Conservation (phyloP, 768 basidiomycete species). For the Leucosporidium scottii region DNA sequence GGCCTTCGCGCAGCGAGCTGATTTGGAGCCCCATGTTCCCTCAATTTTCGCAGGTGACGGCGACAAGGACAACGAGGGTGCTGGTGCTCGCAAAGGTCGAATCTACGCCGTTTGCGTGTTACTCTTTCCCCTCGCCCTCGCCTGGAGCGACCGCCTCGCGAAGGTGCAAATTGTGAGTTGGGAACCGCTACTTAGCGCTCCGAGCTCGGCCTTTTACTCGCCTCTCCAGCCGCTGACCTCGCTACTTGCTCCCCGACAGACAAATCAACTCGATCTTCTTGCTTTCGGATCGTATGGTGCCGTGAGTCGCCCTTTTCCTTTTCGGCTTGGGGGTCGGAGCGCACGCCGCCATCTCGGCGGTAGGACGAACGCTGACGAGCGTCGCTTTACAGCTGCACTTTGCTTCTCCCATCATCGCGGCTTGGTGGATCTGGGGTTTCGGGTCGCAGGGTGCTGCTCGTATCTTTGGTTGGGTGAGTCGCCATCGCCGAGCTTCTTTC, state of each 20-base stretch:
- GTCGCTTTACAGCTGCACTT: constrained; percentile 15
- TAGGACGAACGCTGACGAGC: too few relatives aligned
- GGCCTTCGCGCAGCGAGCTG: not conserved
- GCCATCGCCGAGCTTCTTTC: too few relatives aligned
- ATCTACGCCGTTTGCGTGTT: constrained; percentile 21
- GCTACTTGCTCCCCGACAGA: constrained; percentile 3
- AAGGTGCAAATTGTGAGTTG: constrained; percentile 6
- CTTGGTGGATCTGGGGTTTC: constrained; percentile 34
- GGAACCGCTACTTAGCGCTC: not conserved
- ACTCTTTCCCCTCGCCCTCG: constrained; percentile 3
- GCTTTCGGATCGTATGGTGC: constrained; percentile 30
- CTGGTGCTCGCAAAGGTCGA: constrained; percentile 5
- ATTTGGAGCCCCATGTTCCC: not conserved
- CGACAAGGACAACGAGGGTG: constrained; percentile 6
- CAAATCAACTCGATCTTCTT: constrained; percentile 17
- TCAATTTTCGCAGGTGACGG: constrained; percentile 1
- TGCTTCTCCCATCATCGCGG: constrained; percentile 25
- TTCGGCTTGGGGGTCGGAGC: too few relatives aligned
- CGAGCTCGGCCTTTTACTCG: not conserved
- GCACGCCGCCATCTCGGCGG: too few relatives aligned
- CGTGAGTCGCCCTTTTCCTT: too few relatives aligned
- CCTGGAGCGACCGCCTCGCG: constrained; percentile 2
- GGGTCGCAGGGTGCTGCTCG: not conserved
- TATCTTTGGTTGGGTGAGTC: too few relatives aligned
- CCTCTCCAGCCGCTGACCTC: not conserved